These are phyloP conservation scores for Mrakia gelida DNA, from an alignment of 768 basidiomycete species.

Conservation along the genomic window DNA sequence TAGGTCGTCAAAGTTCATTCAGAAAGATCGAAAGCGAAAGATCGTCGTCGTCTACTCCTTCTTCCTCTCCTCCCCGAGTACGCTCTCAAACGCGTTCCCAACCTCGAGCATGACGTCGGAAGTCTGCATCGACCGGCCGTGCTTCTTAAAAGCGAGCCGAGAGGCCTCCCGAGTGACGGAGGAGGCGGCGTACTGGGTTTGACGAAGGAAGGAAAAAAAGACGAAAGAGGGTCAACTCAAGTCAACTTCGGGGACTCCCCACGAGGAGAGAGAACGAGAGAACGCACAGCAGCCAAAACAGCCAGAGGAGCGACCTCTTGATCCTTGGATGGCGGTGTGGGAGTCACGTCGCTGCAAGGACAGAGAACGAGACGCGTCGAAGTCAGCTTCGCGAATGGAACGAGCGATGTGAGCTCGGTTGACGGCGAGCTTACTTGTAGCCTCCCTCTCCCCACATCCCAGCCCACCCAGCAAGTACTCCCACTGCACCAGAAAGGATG, in stretches of 20 bases:
- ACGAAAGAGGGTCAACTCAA: background rate
- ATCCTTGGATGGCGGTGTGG: constrained; percentile 38
- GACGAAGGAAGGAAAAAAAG: too few species aligned
- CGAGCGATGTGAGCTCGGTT: background rate
- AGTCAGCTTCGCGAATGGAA: background rate
- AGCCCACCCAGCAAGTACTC: constrained; percentile 90
- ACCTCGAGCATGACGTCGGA: constrained; percentile 28
- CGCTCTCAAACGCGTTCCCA: constrained; percentile 11
- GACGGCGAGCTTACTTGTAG: constrained; percentile 58
- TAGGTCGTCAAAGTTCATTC: too few species aligned
- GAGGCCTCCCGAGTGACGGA: constrained; percentile 84
- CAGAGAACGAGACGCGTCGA: background rate
- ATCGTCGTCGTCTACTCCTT: background rate
- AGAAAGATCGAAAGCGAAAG: too few species aligned
- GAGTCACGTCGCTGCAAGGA: constrained; percentile 40
- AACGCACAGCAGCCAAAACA: constrained; percentile 22
- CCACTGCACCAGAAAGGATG: constrained; percentile 79
- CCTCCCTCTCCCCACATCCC: constrained; percentile 83
- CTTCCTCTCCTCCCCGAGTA: background rate
- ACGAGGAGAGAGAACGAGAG: background rate
- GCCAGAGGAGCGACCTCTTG: constrained; percentile 38
- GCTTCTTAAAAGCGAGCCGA: constrained; percentile 64
- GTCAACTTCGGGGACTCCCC: too few species aligned
- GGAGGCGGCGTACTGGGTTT: constrained; percentile 60
- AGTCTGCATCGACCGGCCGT: constrained; percentile 62